phyloP scores from a whole-genome alignment of 140 eudicot genomes.

The Anethum foeniculum region DNA sequence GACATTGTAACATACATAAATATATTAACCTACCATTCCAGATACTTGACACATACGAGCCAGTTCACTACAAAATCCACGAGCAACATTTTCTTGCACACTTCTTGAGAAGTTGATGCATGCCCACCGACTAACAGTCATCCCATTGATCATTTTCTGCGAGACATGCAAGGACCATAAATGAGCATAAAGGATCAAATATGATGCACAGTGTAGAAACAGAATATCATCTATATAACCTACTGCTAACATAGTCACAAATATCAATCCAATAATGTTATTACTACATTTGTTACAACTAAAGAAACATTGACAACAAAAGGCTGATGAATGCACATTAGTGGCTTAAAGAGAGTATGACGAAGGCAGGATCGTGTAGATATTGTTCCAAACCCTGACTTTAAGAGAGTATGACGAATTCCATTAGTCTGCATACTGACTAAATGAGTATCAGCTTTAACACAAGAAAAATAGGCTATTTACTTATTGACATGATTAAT shows the following conservation, averaged over 20 bases:
- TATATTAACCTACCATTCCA: constrained; percentile 31
- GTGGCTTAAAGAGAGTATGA: neutral
- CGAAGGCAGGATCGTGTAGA: neutral
- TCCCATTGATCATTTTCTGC: constrained; percentile 41
- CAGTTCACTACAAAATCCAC: constrained; percentile 38
- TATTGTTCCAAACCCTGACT: neutral
- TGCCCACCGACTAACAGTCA: constrained; percentile 39
- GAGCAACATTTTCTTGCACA: constrained; percentile 41
- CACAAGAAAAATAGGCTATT: neutral
- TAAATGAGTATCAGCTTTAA: neutral
- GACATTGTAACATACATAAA: neutral
- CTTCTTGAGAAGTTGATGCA: constrained; percentile 43
- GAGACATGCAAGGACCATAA: neutral
- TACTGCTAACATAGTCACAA: neutral
- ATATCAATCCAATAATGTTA: neutral
- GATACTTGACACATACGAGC: constrained; percentile 48
- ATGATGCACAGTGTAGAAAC: neutral
- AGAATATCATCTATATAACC: neutral
- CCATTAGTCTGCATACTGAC: neutral
- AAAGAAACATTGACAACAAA: neutral
- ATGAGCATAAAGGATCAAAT: neutral
- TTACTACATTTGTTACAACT: neutral
- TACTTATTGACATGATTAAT: neutral
- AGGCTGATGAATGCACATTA: neutral
- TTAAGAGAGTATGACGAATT: neutral